phyloP scores from a whole-genome alignment of 345 rosid species.

The Raphanus sativus region DNA sequence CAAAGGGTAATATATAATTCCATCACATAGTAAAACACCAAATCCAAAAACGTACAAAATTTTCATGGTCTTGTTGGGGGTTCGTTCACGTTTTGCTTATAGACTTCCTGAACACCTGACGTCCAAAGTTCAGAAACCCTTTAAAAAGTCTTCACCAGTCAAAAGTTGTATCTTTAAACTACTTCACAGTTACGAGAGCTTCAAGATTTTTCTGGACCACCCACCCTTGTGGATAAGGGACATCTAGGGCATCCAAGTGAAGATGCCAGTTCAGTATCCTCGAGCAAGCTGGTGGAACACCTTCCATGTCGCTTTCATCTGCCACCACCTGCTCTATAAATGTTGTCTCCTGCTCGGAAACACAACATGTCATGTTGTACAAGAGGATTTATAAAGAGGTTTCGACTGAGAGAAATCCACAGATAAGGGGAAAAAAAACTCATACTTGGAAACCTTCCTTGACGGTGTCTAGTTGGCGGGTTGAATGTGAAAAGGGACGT shows the following conservation, averaged over 20 bases:
- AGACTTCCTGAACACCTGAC: neutral
- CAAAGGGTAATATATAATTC: neutral
- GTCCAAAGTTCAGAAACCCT: slow-evolving; percentile 5
- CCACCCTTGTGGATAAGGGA: slow-evolving; percentile 79
- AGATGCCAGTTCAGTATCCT: slow-evolving; percentile 91
- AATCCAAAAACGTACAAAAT: neutral
- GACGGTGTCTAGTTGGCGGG: slow-evolving; percentile 71
- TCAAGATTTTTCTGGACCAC: slow-evolving; percentile 64
- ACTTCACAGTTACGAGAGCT: slow-evolving; percentile 46
- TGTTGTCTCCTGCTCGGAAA: slow-evolving; percentile 67
- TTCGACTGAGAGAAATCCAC: neutral
- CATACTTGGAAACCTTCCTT: slow-evolving; percentile 95
- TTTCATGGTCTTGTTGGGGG: neutral
- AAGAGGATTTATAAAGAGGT: neutral
- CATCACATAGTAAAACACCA: neutral
- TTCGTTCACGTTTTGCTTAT: neutral
- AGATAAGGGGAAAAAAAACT: neutral
- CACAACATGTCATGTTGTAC: slow-evolving; percentile 7
- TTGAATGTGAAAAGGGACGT: slow-evolving; percentile 51
- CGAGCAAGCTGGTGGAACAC: slow-evolving; percentile 66
- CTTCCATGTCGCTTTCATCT: slow-evolving; percentile 96
- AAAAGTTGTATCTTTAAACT: slow-evolving; percentile 36
- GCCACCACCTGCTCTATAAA: slow-evolving; percentile 88
- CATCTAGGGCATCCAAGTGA: slow-evolving; percentile 59
- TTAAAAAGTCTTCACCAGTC: slow-evolving; percentile 28